Evolutionary conservation across 768 basidiomycete genomes (phyloP).

Genomic region (Tylopilus intermedius): DNA sequence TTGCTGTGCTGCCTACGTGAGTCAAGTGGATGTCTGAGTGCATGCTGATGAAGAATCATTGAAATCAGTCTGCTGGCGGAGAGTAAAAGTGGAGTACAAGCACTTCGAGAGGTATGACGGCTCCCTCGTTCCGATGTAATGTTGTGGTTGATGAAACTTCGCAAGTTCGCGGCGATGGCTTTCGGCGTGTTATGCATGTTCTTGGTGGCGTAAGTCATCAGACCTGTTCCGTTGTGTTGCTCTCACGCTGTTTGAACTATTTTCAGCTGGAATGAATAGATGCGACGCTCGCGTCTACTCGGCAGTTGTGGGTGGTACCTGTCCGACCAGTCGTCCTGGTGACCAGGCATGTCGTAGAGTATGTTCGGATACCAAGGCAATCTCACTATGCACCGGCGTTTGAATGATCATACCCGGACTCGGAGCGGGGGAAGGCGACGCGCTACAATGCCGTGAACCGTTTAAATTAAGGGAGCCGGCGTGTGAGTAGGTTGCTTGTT

Average conservation of each 20-base stretch:
- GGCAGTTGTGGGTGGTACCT: neutral
- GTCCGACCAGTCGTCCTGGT: neutral
- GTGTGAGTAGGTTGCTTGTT: constrained; percentile 15
- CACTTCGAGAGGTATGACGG: constrained; percentile 72
- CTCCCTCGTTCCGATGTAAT: constrained; percentile 11
- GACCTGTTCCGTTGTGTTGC: constrained; percentile 7
- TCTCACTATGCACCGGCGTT: neutral
- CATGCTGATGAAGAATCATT: constrained; percentile 12
- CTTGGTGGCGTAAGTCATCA: constrained; percentile 72
- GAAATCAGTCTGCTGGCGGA: constrained; percentile 68
- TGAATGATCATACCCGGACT: constrained; percentile 7
- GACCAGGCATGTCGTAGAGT: constrained; percentile 8
- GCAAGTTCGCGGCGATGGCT: constrained; percentile 85
- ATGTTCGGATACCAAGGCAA: neutral
- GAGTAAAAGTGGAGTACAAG: constrained; percentile 82
- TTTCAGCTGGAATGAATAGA: constrained; percentile 75
- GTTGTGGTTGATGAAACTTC: constrained; percentile 20
- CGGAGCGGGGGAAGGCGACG: constrained; percentile 1
- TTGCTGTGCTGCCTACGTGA: constrained; percentile 87
- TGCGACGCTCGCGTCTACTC: constrained; percentile 11
- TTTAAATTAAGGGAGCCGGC: constrained; percentile 21
- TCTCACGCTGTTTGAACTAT: constrained; percentile 19
- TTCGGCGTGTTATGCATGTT: constrained; percentile 92
- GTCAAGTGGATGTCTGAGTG: constrained; percentile 23
- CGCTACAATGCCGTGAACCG: constrained; percentile 23